Conservation (phyloP, 805 yeast genomes). For the Ogataea salicorniae region DNA sequence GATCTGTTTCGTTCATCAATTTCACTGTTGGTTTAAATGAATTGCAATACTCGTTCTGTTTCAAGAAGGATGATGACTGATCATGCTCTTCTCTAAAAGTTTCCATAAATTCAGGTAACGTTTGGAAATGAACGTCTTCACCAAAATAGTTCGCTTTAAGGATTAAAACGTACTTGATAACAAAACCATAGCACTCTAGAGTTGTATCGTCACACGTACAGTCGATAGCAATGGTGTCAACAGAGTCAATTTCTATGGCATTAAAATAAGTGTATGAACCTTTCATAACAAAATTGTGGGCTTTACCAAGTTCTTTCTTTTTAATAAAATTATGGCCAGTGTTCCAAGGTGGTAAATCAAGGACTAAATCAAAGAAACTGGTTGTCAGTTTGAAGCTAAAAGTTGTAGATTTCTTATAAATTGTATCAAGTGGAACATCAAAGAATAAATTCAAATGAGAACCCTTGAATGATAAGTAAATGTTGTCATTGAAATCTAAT, state of each 20-base stretch:
- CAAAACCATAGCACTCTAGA: conserved; percentile 71
- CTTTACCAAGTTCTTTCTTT: conserved; percentile 59
- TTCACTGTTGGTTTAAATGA: conserved; percentile 23
- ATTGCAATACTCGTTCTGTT: conserved; percentile 12
- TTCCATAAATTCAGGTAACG: conserved; percentile 73
- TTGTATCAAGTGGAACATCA: conserved; percentile 54
- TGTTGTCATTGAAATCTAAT: conserved; percentile 73
- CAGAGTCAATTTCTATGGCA: conserved; percentile 56
- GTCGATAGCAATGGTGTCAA: conserved; percentile 63
- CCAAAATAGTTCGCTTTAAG: conserved; percentile 90
- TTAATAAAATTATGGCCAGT: conserved; percentile 70
- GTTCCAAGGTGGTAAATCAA: conserved; percentile 91
- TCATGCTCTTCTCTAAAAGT: conserved; percentile 6
- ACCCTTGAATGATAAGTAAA: conserved; percentile 71
- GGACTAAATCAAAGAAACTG: conserved; percentile 51
- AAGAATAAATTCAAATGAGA: conserved; percentile 42
- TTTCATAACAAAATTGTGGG: conserved; percentile 50
- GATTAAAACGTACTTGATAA: conserved; percentile 67
- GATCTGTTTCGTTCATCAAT: conserved; percentile 70
- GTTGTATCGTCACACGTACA: conserved; percentile 64
- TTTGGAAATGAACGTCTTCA: conserved; percentile 72
- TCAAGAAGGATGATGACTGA: neutral
- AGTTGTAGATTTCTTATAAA: conserved; percentile 46
- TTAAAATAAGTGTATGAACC: conserved; percentile 65
- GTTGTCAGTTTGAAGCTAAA: conserved; percentile 50